Percentiles rank a stretch among this genome's conserved stretches.
Conservation (phyloP, 129 eudicot genomes). For the Flaveria robusta region DNA sequence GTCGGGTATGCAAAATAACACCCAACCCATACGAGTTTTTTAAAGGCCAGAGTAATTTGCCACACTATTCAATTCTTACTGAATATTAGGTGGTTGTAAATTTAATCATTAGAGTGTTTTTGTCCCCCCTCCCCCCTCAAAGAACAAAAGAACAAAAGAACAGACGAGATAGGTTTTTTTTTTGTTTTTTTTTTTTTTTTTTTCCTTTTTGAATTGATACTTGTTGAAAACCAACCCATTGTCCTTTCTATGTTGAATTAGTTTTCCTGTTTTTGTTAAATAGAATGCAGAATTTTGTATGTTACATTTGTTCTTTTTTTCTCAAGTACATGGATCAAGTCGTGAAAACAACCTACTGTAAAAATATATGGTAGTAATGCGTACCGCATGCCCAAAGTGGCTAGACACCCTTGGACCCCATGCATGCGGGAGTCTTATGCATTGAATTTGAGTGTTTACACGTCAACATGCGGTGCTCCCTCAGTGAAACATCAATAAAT, state of each 20-base stretch:
- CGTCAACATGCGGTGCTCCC: no score
- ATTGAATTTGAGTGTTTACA: no score
- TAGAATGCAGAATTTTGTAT: background rate
- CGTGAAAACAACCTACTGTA: no score
- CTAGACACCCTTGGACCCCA: no score
- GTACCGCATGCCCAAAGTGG: background rate
- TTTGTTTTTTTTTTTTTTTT: background rate
- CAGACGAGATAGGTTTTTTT: background rate
- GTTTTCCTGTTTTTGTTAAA: background rate
- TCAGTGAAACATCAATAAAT: no score
- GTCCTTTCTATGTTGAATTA: background rate
- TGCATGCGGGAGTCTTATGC: no score
- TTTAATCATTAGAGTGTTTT: slow-evolving; percentile 9
- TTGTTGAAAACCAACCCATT: background rate
- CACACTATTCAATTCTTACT: slow-evolving; percentile 4
- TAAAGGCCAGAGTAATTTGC: slow-evolving; percentile 13
- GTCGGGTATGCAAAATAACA: slow-evolving; percentile 8
- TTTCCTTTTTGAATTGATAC: background rate
- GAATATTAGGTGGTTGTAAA: slow-evolving; percentile 17
- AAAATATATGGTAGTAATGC: background rate
- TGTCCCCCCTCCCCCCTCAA: background rate
- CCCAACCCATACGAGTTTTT: background rate
- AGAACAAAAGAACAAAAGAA: slow-evolving; percentile 6
- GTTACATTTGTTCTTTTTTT: background rate
- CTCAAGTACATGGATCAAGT: no score